Conservation (phyloP, 164 flowering plant species). For the Liriodendron chinense region DNA sequence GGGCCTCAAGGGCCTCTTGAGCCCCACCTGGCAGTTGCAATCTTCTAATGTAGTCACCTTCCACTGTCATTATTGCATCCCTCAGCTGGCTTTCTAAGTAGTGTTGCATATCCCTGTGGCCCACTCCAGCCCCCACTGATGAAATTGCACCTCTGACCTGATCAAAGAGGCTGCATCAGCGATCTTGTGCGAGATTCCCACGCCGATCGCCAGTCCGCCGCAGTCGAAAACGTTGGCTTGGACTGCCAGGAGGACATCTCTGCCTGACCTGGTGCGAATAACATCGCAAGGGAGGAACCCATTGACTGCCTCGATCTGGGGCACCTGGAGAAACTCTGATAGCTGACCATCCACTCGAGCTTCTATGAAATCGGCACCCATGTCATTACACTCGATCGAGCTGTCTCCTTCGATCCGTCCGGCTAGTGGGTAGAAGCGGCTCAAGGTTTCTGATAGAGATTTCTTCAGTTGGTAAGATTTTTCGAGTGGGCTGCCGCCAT, state of each 20-base stretch:
- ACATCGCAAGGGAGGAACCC: constrained; percentile 18
- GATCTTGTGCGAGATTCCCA: constrained; percentile 44
- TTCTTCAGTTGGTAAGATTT: constrained; percentile 11
- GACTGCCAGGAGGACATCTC: constrained; percentile 21
- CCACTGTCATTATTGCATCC: not conserved
- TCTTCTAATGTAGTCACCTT: constrained; percentile 1
- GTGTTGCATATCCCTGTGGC: not conserved
- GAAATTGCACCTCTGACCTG: not conserved
- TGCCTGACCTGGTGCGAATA: not conserved
- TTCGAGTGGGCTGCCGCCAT: not conserved
- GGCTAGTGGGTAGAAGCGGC: constrained; percentile 34
- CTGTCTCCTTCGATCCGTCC: constrained; percentile 28
- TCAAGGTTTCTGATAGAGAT: constrained; percentile 23
- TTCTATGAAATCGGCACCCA: not conserved
- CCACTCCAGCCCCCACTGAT: not conserved
- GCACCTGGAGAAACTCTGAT: not conserved
- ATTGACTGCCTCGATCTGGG: not conserved
- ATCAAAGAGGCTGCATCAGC: constrained; percentile 36
- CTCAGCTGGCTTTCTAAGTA: not conserved
- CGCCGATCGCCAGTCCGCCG: constrained; percentile 33
- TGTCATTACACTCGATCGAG: not conserved
- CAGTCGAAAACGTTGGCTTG: constrained; percentile 38
- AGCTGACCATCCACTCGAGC: not conserved
- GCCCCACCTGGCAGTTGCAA: not conserved
- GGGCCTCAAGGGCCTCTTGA: not conserved